These are phyloP conservation scores for Yamadazyma sp. DNA, from an alignment of 1,139 yeast species.

Conservation along the genomic window DNA sequence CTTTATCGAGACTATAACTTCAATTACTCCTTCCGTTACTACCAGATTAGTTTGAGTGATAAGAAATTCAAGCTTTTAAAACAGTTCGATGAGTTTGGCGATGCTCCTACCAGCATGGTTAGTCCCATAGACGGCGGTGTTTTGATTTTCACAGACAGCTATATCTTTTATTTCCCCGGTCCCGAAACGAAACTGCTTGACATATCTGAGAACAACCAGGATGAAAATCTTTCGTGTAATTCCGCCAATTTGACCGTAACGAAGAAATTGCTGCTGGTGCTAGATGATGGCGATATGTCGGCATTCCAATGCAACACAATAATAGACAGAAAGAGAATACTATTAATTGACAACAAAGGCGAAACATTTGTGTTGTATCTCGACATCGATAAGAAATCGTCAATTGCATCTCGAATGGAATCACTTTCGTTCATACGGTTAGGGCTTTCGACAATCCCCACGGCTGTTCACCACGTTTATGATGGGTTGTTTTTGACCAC, in stretches of 20 bases:
- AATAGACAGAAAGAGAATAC: slow-evolving; percentile 28
- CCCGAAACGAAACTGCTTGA: slow-evolving; percentile 16
- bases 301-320: slow-evolving; percentile 15
- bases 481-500: slow-evolving; percentile 32
- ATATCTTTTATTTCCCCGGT: slow-evolving; percentile 34
- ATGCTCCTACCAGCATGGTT: slow-evolving; percentile 31
- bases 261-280: slow-evolving; percentile 10
- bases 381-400: slow-evolving; percentile 11
- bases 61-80: slow-evolving; percentile 15
- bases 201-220: slow-evolving; percentile 13
- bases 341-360: slow-evolving; percentile 34
- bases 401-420: slow-evolving; percentile 14
- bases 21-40: slow-evolving; percentile 32
- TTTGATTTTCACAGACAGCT: slow-evolving; percentile 28
- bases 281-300: slow-evolving; percentile 7
- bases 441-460: slow-evolving; percentile 32
- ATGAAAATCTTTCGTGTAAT: slow-evolving; percentile 13
- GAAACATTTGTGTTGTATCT: slow-evolving; percentile 28
- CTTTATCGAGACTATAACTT: slow-evolving; percentile 39
- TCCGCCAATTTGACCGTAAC: slow-evolving; percentile 14
- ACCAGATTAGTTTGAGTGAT: slow-evolving; percentile 16
- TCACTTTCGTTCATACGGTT: slow-evolving; percentile 28
- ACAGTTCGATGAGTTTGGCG: slow-evolving; percentile 37
- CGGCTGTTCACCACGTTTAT: slow-evolving; percentile 27
- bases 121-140: slow-evolving; percentile 30